Conservation (phyloP, 2,329 filamentous ascomycete species). For the Xylaria sp. region DNA sequence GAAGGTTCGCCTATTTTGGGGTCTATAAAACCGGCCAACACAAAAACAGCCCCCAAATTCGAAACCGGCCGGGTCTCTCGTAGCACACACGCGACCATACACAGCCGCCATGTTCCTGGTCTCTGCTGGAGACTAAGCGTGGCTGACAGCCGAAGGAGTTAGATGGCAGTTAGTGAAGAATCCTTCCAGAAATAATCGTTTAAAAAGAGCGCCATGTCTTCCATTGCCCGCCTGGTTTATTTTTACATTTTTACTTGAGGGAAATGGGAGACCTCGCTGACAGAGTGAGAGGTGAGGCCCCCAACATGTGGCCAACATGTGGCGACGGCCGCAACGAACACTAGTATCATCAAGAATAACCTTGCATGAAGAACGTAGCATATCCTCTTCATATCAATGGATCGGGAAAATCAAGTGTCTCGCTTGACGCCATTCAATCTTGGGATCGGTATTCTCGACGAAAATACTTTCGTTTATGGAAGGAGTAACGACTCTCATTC, state of each 20-base stretch:
- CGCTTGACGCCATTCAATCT: not conserved
- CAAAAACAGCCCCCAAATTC: conserved; percentile 8
- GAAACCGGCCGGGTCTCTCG: not conserved
- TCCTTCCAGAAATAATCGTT: conserved; percentile 3
- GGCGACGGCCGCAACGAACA: not conserved
- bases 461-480: too few species aligned
- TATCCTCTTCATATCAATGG: too few species aligned
- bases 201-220: not conserved
- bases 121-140: conserved; percentile 10
- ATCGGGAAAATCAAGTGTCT: too few species aligned
- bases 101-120: conserved; percentile 22
- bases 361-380: not conserved
- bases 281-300: conserved; percentile 19
- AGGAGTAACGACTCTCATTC: too few species aligned
- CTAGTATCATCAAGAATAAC: not conserved
- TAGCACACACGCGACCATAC: conserved; percentile 7
- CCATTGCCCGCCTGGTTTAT: conserved; percentile 15
- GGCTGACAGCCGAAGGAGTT: conserved; percentile 23
- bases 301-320: conserved; percentile 18
- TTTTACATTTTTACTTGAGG: conserved; percentile 27
- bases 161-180: not conserved
- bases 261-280: conserved; percentile 20
- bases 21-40: conserved; percentile 10
- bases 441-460: not conserved
- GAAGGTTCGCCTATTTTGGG: conserved; percentile 17